phyloP scores from a whole-genome alignment of 768 basidiomycete genomes.

The Trametes elegans region DNA sequence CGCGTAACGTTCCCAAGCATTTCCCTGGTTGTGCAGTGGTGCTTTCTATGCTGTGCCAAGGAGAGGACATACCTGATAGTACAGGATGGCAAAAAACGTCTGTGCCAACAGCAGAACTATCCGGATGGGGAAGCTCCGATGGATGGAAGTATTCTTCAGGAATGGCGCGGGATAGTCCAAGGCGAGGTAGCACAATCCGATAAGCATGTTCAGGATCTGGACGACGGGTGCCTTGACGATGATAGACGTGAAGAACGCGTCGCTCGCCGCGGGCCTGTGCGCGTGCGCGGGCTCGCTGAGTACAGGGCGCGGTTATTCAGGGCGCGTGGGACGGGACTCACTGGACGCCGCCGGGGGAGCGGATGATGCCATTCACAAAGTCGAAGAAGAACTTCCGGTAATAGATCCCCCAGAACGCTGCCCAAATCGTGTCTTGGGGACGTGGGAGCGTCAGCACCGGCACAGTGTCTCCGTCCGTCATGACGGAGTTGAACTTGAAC shows the following conservation, averaged over 20 bases:
- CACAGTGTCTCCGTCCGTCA: background rate
- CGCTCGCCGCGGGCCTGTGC: slow-evolving; percentile 56
- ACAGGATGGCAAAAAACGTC: slow-evolving; percentile 59
- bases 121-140: slow-evolving; percentile 64
- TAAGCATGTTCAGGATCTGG: slow-evolving; percentile 62
- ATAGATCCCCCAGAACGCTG: slow-evolving; percentile 73
- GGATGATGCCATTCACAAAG: slow-evolving; percentile 78
- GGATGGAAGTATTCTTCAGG: slow-evolving; percentile 51
- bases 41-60: too few species aligned
- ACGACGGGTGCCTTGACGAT: slow-evolving; percentile 79
- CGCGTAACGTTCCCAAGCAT: too few species aligned
- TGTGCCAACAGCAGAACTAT: slow-evolving; percentile 65
- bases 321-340: slow-evolving; percentile 38
- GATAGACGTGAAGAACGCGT: slow-evolving; percentile 62
- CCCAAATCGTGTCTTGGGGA: slow-evolving; percentile 71
- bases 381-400: slow-evolving; percentile 98
- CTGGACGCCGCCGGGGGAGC: slow-evolving; percentile 79
- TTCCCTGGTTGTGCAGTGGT: too few species aligned
- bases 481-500: background rate
- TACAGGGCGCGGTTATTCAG: background rate
- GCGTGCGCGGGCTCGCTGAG: background rate
- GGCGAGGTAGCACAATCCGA: slow-evolving; percentile 57
- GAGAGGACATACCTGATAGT: slow-evolving; percentile 67
- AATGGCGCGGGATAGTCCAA: slow-evolving; percentile 72
- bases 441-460: slow-evolving; percentile 13